These are phyloP conservation scores for Malus sieversii DNA, from an alignment of 306 rosid genomes.

Conservation along the genomic window DNA sequence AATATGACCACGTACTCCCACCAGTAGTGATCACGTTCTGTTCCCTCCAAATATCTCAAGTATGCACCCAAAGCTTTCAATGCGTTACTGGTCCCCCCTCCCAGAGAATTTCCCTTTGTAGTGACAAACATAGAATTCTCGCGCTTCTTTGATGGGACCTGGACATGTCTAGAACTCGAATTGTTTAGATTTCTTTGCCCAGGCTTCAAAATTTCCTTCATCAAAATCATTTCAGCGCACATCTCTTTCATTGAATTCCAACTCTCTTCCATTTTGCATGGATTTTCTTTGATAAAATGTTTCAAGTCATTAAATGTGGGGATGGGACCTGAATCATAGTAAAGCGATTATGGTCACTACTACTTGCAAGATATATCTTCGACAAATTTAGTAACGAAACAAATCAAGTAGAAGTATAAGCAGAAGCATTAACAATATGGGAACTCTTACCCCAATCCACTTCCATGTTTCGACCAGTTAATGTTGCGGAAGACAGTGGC, in stretches of 20 bases:
- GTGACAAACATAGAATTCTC: conserved; percentile 47
- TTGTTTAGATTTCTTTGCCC: conserved; percentile 27
- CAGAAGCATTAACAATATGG: conserved; percentile 11
- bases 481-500: conserved; percentile 43
- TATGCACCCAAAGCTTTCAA: conserved; percentile 78
- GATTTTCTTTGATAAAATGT: conserved; percentile 32
- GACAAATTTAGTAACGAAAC: not conserved
- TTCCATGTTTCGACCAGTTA: conserved; percentile 39
- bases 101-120: conserved; percentile 37
- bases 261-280: conserved; percentile 15
- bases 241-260: conserved; percentile 58
- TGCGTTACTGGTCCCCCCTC: conserved; percentile 50
- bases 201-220: conserved; percentile 22
- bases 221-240: conserved; percentile 40
- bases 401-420: conserved; percentile 7
- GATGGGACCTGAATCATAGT: conserved; percentile 46
- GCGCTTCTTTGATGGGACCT: conserved; percentile 21
- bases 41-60: conserved; percentile 83
- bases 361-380: not conserved
- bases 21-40: conserved; percentile 77
- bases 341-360: conserved; percentile 20
- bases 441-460: conserved; percentile 71
- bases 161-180: conserved; percentile 16
- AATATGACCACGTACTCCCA: conserved; percentile 51
- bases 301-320: conserved; percentile 55